Evolutionary conservation across 1,284 basidiomycete species (phyloP), one percentile per base, ranked within the genome.

Genomic region (Trametes hirsuta): DNA sequence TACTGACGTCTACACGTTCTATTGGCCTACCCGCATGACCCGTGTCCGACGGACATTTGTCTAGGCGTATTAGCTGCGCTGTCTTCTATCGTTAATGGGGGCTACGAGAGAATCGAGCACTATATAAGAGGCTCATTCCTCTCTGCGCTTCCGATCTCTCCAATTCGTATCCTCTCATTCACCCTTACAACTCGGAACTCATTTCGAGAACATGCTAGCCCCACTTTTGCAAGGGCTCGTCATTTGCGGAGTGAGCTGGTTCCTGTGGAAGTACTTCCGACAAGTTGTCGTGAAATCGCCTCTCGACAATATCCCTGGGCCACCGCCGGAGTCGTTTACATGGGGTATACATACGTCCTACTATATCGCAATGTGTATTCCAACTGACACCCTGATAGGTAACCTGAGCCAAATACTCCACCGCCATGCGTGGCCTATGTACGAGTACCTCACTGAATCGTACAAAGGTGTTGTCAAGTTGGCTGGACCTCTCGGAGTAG

Each of bases 241-340:
- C 0, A 58, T 68, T 46, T 81, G 79, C 0, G 59, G 74, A 45
- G 59, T 66, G 0, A 71, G 40, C 11, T 64, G 58, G 58, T 30
- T 65, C 21, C 22, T 62, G 9, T 65, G 64, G 64, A 59, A 62
- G 42, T 62, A 55, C 37, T 62, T 62, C 48, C 42, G 50, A 14
- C 60, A 58, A 25, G n/a, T 46, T 1, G 3, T 59, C n/a, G 41
- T 58, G 4, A 62, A 49, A 35, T 66, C 64, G 0, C 47, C 64
- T 0, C 46, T 66, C 4, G 64, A 66, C 39, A 66, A 66, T 24
- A 37, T 66, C 11, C 64, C 64, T 2, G 62, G 65, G 4, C 59
- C 59, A n/a, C 48, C 62, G n/a, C n/a, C 54, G 3, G 35, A 55
- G 30, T 63, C 62, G 0, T 62, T 66, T 47, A n/a, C 53, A 11